Evolutionary conservation across 2,329 filamentous ascomycete genomes (phyloP).

Genomic region (Volutella citrinella): DNA sequence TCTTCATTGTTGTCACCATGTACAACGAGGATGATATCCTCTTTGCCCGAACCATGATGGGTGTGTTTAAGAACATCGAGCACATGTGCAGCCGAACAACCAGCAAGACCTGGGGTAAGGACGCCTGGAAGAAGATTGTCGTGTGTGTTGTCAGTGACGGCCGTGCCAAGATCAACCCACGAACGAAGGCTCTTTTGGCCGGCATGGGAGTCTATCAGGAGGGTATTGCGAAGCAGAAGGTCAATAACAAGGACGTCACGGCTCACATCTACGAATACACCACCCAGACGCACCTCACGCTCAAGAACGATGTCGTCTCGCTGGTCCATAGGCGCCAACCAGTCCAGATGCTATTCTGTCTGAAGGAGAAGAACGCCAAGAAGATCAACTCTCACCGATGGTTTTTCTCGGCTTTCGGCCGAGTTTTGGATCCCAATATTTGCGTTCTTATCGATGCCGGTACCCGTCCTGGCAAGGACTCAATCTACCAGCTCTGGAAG

Average conservation of each 20-base stretch:
- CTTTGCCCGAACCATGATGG: conserved; percentile 92
- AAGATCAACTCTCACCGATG: conserved; percentile 99
- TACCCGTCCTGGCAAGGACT: conserved; percentile 89
- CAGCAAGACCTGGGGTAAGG: conserved; percentile 97
- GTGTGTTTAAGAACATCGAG: conserved; percentile 98
- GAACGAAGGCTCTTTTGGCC: conserved; percentile 84
- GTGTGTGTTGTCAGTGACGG: conserved; percentile 97
- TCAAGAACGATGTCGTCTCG: conserved; percentile 86
- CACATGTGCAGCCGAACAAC: conserved; percentile 93
- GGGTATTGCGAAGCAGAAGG: conserved; percentile 96
- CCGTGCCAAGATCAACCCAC: conserved; percentile 91
- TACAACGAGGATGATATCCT: conserved; percentile 98
- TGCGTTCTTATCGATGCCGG: conserved; percentile 95
- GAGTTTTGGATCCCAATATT: conserved; percentile 90
- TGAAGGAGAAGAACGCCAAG: conserved; percentile 99
- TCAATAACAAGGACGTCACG: conserved; percentile 94
- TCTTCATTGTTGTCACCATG: conserved; percentile 97
- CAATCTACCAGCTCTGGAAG: conserved; percentile 98
- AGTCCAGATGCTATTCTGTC: conserved; percentile 93
- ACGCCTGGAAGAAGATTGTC: conserved; percentile 99
- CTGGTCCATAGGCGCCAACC: conserved; percentile 84
- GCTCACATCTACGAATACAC: conserved; percentile 98
- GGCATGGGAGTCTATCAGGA: conserved; percentile 97
- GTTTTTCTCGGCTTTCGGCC: conserved; percentile 98
- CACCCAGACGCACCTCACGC: conserved; percentile 77